A percentile compares a stretch with the other conserved stretches of the same genome.
Evolutionary conservation across 208 protist genomes (phyloP).

Genomic region (Leptomonas pyrrhocoris): DNA sequence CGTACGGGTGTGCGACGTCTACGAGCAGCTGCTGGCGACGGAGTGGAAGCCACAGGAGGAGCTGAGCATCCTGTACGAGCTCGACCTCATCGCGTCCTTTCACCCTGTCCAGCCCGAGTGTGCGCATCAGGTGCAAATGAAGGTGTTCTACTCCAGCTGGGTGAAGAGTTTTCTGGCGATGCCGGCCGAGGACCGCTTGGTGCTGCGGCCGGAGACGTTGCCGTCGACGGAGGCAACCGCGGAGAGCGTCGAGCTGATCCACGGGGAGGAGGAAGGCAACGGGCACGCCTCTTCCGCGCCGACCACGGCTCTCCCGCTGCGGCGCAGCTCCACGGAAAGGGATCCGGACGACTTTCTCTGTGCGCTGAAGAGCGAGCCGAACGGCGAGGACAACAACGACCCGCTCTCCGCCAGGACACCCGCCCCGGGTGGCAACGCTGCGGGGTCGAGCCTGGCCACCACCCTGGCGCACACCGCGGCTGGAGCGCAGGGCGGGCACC

Average conservation of each 20-base stretch:
- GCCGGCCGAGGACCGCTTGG: conserved; percentile 30
- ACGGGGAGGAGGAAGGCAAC: neutral
- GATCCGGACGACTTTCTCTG: neutral
- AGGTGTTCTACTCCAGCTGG: conserved; percentile 84
- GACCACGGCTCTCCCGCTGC: too few relatives aligned
- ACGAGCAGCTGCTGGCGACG: conserved; percentile 49
- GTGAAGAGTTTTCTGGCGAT: conserved; percentile 37
- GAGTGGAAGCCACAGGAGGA: conserved; percentile 75
- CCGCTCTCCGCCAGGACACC: neutral
- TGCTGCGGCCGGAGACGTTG: conserved; percentile 26
- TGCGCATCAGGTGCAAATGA: conserved; percentile 67
- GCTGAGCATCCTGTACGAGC: conserved; percentile 66
- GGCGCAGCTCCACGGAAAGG: too few relatives aligned
- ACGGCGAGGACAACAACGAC: neutral
- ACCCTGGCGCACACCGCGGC: neutral
- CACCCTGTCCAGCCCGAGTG: conserved; percentile 32
- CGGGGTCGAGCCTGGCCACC: neutral
- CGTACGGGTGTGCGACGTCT: conserved; percentile 57
- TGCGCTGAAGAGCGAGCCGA: neutral
- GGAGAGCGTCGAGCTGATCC: conserved; percentile 25
- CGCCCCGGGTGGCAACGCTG: neutral
- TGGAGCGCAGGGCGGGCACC: too few relatives aligned
- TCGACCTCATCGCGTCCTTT: conserved; percentile 45
- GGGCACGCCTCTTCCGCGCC: neutral
- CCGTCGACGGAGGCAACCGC: conserved; percentile 25